Percentiles rank a stretch among this genome's conserved stretches.
These are phyloP conservation scores for Boechera divaricarpa DNA, from an alignment of 345 rosid genomes.

Conservation along the genomic window DNA sequence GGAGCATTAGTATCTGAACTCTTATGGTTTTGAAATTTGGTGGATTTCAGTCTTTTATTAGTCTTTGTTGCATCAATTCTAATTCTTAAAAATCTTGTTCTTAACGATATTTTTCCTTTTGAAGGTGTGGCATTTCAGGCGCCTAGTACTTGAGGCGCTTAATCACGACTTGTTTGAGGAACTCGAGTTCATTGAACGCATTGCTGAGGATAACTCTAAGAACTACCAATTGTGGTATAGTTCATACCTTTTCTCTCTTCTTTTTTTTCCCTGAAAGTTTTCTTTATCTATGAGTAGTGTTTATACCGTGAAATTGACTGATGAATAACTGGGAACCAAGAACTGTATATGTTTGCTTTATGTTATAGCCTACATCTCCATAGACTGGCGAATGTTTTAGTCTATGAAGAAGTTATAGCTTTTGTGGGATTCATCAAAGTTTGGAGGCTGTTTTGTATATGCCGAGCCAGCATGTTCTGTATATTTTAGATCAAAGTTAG, in stretches of 20 bases:
- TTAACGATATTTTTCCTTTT: conserved; percentile 13
- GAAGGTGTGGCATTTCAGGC: conserved; percentile 97
- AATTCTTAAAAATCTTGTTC: not conserved
- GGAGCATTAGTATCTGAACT: conserved; percentile 3
- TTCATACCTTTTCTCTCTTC: not conserved
- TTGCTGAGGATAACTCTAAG: conserved; percentile 74
- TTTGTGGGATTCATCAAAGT: not conserved
- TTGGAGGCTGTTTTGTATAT: not conserved
- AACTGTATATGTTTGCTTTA: not conserved
- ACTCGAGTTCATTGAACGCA: conserved; percentile 58
- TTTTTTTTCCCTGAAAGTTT: too few relatives aligned
- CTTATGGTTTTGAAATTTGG: not conserved
- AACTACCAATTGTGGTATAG: conserved; percentile 93
- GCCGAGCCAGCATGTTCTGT: not conserved
- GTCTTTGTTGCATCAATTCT: not conserved
- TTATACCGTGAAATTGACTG: not conserved
- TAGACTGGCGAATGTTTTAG: not conserved
- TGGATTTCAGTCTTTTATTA: not conserved
- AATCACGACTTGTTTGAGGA: conserved; percentile 55
- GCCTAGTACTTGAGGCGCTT: conserved; percentile 65
- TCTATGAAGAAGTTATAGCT: not conserved
- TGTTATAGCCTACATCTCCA: not conserved
- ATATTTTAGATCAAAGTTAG: conserved; percentile 2
- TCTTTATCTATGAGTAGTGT: not conserved
- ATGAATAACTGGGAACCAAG: not conserved